Evolutionary conservation across 768 basidiomycete species (phyloP), one percentile per base, ranked within the genome.

Genomic region (Dioszegia hungarica): DNA sequence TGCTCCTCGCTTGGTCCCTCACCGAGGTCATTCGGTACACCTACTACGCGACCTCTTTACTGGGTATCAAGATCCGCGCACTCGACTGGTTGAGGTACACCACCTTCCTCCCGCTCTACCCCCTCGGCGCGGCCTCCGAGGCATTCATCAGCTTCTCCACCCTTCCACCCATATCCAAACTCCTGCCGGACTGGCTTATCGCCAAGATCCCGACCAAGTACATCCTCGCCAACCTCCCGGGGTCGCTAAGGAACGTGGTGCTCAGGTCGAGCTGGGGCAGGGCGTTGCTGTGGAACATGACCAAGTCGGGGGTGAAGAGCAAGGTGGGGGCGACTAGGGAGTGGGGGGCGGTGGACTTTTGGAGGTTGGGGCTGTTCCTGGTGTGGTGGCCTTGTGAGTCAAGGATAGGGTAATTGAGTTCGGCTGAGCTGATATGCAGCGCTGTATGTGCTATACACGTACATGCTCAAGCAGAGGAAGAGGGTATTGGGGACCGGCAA

Each of bases 21-120:
- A 89, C 91, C 15, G 95, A 99, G 77, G 83, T 93, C 44, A 84
- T 93, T 55, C 89, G 95, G 28, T 98, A 98, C 78, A 73, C 83
- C 9, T 94, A 86, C 80, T 99, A 98, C 75, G 85, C 87, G 1
- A 78, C 80, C 67, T 80, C 79, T 39, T 81, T 94, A 4, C 60
- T 88, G 38, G 83, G 83, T 5, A 62, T 72, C 65, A 82, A 84
- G 63, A 75, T 81, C 22, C 47, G 57, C 8, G 31, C 62, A 9
- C 67, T 79, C 28, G 70, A 76, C 47, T 79, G 75, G 75, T 46
- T 40, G 33, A 90, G 94, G 53, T 99, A 98, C 81, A 88, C 91
- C 19, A 83, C 90, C 8, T 99, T 98, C 77, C 94, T 87, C 76
- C 59, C 91, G 44, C 82, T 97, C n/a, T 98, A 99, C 78, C 92